Evolutionary conservation across 768 basidiomycete genomes (phyloP).

Genomic region (Tylopilus vinaceipallidus): DNA sequence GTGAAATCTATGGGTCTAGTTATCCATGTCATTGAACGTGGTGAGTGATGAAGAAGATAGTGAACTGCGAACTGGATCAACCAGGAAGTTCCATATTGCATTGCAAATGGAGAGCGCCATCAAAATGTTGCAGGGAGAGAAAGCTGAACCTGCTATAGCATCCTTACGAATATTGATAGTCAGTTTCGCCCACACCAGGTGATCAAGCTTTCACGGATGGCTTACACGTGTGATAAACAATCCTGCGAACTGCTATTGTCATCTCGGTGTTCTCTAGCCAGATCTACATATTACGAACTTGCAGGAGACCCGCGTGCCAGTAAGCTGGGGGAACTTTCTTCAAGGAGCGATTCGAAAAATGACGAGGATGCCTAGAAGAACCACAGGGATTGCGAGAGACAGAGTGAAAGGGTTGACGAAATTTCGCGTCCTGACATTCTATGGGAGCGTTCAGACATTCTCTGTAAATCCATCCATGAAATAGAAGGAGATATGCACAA

Average conservation of each 20-base stretch:
- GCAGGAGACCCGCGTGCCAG: slow-evolving; percentile 34
- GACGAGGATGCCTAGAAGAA: slow-evolving; percentile 19
- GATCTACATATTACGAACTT: slow-evolving; percentile 29
- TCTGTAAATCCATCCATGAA: neutral
- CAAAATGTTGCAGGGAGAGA: slow-evolving; percentile 12
- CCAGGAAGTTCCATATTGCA: slow-evolving; percentile 18
- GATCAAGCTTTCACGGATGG: neutral
- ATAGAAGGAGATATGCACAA: neutral
- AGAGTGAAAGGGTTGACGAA: slow-evolving; percentile 19
- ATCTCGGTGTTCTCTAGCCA: neutral
- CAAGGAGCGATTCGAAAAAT: slow-evolving; percentile 18
- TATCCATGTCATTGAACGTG: neutral
- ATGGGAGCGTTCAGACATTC: neutral
- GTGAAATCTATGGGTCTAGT: slow-evolving; percentile 26
- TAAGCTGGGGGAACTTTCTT: slow-evolving; percentile 20
- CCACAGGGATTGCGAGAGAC: slow-evolving; percentile 25
- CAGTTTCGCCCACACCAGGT: neutral
- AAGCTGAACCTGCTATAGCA: slow-evolving; percentile 16
- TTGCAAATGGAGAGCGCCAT: slow-evolving; percentile 19
- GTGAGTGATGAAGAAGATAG: neutral
- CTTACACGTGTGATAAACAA: slow-evolving; percentile 30
- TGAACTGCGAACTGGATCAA: slow-evolving; percentile 25
- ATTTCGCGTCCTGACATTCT: slow-evolving; percentile 21
- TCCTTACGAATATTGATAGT: slow-evolving; percentile 8
- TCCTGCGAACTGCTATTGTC: slow-evolving; percentile 30